Evolutionary conservation across 2,329 filamentous ascomycete species (phyloP).

Genomic region (Penicillium sp.): DNA sequence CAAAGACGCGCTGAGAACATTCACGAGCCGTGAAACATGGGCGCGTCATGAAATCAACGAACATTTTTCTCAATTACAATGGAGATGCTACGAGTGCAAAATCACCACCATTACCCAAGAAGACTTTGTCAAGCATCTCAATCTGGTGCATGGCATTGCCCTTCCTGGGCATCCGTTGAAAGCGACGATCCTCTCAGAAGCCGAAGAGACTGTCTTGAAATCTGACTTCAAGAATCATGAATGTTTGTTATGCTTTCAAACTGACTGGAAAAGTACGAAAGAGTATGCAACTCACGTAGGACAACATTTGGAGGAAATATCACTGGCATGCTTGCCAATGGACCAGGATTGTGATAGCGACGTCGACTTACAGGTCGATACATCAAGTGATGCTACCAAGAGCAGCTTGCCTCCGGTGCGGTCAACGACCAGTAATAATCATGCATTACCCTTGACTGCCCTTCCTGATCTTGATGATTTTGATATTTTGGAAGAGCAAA

Average conservation of each 20-base stretch:
- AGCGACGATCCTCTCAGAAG: slow-evolving; percentile 1
- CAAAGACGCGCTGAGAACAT: slow-evolving; percentile 3
- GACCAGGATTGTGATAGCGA: background rate
- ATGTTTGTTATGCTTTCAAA: slow-evolving; percentile 1
- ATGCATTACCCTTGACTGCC: too few species aligned
- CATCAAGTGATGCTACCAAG: too few species aligned
- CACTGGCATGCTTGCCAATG: slow-evolving; percentile 6
- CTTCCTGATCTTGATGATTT: too few species aligned
- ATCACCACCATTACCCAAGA: background rate
- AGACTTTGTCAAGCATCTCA: background rate
- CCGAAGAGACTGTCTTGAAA: background rate
- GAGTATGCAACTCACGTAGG: slow-evolving; percentile 5
- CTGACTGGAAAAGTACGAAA: slow-evolving; percentile 4
- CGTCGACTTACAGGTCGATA: background rate
- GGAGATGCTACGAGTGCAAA: slow-evolving; percentile 4
- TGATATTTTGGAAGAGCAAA: too few species aligned
- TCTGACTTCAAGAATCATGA: background rate
- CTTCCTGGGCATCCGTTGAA: background rate
- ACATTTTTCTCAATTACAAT: background rate
- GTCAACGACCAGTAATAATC: too few species aligned
- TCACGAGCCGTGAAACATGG: slow-evolving; percentile 4
- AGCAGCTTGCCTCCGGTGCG: too few species aligned
- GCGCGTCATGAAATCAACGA: slow-evolving; percentile 8
- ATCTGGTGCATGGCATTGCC: background rate
- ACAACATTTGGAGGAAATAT: slow-evolving; percentile 9